Base-by-base conservation (phyloP, 257 asterid species). In the Capsicum chinense region DNA sequence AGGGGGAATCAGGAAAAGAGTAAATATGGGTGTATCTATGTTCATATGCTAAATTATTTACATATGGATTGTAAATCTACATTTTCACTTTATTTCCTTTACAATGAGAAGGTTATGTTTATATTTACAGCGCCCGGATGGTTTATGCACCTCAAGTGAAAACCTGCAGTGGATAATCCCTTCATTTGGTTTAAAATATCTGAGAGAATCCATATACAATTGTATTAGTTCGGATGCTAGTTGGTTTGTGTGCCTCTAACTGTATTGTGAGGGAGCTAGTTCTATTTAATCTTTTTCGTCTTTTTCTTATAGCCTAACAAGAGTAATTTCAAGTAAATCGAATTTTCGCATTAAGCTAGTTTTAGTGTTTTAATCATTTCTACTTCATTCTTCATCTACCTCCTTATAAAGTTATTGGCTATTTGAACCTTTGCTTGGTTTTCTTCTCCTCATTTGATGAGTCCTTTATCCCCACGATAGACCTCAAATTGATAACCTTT, bases 401-500 rank as follows among this genome's bases (percentile, higher is more conserved):
- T 78, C 26, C 64, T 54, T 26, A 26, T 76, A 26, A 21, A 13
- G 47, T 21, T 26, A 21, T 54, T 54, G 50, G 64, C 63, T 54
- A 26, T 78, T 76, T 78, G 63, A 78, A 50, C 26, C 50, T 78
- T 78, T 16, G 33, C 26, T 54, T 54, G 50, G 47, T 54, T 56
- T 78, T 13, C 1, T 78, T 17, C 50, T 78, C 26, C 59, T 54
- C 64, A 78, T 54, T 78, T 78, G 26, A 56, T 78, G 82, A 78
- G 60, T 52, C 50, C 11, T 2, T 76, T 76, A 69, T 76, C 44
- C 82, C 10, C 82, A 26, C 64, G 64, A 54, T 54, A 7, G 50
- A 78, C 82, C 64, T 54, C 82, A 56, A 71, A 17, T 47, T 71
- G 79, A 71, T 47, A 71, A 47, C 9, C 15, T 78, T 78, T 54